Evolutionary conservation across 345 rosid genomes (phyloP).

Genomic region (Lepidium africanum): DNA sequence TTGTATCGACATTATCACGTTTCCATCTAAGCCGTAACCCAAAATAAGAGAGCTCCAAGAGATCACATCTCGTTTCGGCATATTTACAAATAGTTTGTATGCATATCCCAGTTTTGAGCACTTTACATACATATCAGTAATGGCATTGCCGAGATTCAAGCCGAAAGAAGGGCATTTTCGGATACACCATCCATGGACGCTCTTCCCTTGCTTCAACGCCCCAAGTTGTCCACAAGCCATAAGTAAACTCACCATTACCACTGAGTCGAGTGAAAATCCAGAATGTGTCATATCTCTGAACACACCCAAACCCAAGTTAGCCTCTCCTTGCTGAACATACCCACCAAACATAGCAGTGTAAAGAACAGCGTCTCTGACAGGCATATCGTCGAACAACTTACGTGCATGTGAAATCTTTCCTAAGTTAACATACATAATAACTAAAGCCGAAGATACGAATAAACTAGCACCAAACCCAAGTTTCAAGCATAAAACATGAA

Average conservation of each 20-base stretch:
- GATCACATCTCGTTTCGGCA: slow-evolving; percentile 45
- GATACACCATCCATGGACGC: slow-evolving; percentile 58
- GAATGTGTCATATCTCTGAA: slow-evolving; percentile 38
- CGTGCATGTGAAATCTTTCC: slow-evolving; percentile 31
- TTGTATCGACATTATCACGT: slow-evolving; percentile 22
- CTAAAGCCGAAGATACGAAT: slow-evolving; percentile 49
- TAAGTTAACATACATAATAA: slow-evolving; percentile 31
- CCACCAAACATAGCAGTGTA: slow-evolving; percentile 64
- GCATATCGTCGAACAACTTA: slow-evolving; percentile 49
- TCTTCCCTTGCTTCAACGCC: slow-evolving; percentile 46
- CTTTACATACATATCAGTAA: slow-evolving; percentile 50
- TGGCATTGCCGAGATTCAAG: slow-evolving; percentile 51
- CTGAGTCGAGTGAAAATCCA: slow-evolving; percentile 40
- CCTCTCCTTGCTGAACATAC: slow-evolving; percentile 49
- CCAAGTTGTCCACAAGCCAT: slow-evolving; percentile 46
- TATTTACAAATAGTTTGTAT: slow-evolving; percentile 28
- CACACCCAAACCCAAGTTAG: slow-evolving; percentile 33
- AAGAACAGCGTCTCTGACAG: slow-evolving; percentile 42
- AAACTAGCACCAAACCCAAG: slow-evolving; percentile 37
- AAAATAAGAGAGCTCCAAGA: slow-evolving; percentile 62
- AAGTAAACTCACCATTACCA: slow-evolving; percentile 61
- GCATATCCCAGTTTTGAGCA: slow-evolving; percentile 35
- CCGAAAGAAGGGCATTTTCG: slow-evolving; percentile 37
- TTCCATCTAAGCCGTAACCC: slow-evolving; percentile 51
- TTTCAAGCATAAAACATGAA: slow-evolving; percentile 46